Conservation (phyloP, 768 basidiomycete genomes). For the Russula brevipes region DNA sequence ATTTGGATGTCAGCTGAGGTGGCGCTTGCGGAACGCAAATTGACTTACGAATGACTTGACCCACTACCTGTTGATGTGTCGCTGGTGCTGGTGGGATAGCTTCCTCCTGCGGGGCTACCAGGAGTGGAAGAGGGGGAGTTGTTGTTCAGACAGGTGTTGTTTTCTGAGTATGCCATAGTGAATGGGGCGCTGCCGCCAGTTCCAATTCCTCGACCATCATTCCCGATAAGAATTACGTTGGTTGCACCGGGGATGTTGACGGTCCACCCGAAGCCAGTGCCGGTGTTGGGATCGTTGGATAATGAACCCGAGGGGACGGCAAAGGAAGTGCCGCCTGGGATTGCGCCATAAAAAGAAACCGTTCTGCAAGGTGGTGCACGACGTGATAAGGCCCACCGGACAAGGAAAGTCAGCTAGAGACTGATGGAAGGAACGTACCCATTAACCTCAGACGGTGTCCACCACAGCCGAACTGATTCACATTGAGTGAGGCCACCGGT, state of each 20-base stretch:
- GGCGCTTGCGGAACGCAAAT: neutral
- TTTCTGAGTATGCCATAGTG: conserved; percentile 49
- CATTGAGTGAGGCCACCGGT: conserved; percentile 64
- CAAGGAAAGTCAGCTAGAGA: neutral
- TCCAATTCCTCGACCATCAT: conserved; percentile 63
- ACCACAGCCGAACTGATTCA: conserved; percentile 56
- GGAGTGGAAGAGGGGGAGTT: conserved; percentile 73
- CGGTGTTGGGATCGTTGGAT: conserved; percentile 39
- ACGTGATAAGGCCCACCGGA: neutral
- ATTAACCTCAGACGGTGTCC: conserved; percentile 47
- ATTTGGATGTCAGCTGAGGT: neutral
- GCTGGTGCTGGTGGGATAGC: conserved; percentile 53
- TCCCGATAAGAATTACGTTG: conserved; percentile 59
- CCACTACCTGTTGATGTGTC: conserved; percentile 31
- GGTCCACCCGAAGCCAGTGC: conserved; percentile 67
- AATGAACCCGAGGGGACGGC: conserved; percentile 48
- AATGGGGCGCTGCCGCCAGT: conserved; percentile 58
- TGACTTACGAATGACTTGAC: conserved; percentile 23
- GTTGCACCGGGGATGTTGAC: conserved; percentile 60
- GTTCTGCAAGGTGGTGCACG: conserved; percentile 35
- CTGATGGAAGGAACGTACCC: conserved; percentile 39
- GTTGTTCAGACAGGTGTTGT: conserved; percentile 51
- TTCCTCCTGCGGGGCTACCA: conserved; percentile 69
- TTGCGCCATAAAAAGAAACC: conserved; percentile 62
- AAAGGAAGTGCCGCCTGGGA: conserved; percentile 78